Percentiles rank a stretch among this genome's conserved stretches.
Conservation (phyloP, 164 flowering plant genomes). For the Malania oleifera region DNA sequence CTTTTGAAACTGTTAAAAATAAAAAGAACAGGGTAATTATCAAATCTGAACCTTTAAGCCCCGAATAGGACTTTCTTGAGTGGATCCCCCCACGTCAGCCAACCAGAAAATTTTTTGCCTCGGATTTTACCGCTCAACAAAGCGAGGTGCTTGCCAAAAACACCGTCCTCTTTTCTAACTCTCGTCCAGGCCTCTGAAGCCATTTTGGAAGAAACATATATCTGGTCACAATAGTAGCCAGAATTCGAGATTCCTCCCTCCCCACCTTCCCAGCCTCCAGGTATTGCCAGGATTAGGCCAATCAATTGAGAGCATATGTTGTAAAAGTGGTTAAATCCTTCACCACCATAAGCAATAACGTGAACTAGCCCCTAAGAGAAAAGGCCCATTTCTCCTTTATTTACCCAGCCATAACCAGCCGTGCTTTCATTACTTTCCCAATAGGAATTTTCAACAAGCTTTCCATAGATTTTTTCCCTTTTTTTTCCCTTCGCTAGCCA, state of each 20-base stretch:
- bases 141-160: constrained; percentile 63
- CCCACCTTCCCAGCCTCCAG: constrained; percentile 85
- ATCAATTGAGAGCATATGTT: constrained; percentile 85
- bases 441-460: constrained; percentile 23
- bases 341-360: constrained; percentile 42
- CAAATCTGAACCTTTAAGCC: constrained; percentile 37
- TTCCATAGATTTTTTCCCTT: constrained; percentile 33
- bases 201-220: constrained; percentile 53
- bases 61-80: constrained; percentile 9
- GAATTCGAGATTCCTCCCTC: constrained; percentile 31
- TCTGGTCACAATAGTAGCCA: constrained; percentile 57
- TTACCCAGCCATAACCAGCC: too few species aligned
- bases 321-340: too few species aligned
- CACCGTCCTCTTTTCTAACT: too few species aligned
- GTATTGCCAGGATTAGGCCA: constrained; percentile 78
- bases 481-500: too few species aligned
- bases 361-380: constrained; percentile 36
- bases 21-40: not conserved
- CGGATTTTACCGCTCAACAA: constrained; percentile 34
- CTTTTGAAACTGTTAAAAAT: too few species aligned
- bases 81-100: constrained; percentile 57
- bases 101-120: constrained; percentile 40
- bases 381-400: constrained; percentile 22
- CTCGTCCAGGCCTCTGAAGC: constrained; percentile 20
- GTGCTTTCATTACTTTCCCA: constrained; percentile 22